Percentiles rank a stretch among this genome's conserved stretches.
These are phyloP conservation scores for Aspergillus sp. DNA, from an alignment of 2,329 filamentous ascomycete species.

Conservation along the genomic window DNA sequence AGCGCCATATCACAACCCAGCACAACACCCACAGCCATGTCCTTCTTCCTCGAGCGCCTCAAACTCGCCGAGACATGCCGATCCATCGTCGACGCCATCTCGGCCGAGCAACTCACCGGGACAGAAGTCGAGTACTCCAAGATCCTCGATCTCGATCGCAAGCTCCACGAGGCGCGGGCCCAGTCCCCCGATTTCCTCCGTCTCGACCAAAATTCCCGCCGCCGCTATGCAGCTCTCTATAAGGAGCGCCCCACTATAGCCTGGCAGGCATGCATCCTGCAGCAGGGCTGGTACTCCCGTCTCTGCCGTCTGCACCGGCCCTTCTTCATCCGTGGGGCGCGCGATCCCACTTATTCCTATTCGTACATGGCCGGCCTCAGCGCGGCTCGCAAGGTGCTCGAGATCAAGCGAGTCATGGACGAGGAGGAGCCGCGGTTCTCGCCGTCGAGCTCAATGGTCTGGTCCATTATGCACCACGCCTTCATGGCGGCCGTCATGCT, in stretches of 20 bases:
- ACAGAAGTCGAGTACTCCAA: constrained; percentile 35
- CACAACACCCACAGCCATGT: constrained; percentile 44
- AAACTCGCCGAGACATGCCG: constrained; percentile 42
- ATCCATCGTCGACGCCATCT: constrained; percentile 39
- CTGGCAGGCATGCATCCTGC: constrained; percentile 36
- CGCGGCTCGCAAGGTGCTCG: constrained; percentile 39
- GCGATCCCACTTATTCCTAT: constrained; percentile 36
- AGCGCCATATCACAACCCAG: constrained; percentile 25
- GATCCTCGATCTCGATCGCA: constrained; percentile 39
- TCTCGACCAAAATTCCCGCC: constrained; percentile 31
- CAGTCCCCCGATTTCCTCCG: constrained; percentile 39
- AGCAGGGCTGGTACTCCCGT: constrained; percentile 36
- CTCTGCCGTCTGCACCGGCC: constrained; percentile 41
- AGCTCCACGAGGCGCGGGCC: constrained; percentile 30
- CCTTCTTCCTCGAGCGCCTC: constrained; percentile 46
- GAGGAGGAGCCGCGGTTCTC: constrained; percentile 26
- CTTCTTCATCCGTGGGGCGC: constrained; percentile 40
- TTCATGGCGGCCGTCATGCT: constrained; percentile 43
- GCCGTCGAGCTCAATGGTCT: constrained; percentile 28
- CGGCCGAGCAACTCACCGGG: constrained; percentile 25
- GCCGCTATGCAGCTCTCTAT: constrained; percentile 29
- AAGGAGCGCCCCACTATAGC: constrained; percentile 28
- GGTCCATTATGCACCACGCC: constrained; percentile 40
- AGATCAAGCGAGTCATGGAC: constrained; percentile 37
- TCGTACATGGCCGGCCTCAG: constrained; percentile 39